Percentiles rank a stretch among this genome's conserved stretches.
phyloP scores from a whole-genome alignment of 1,284 basidiomycete genomes.

The Sanghuangporus weigelae region DNA sequence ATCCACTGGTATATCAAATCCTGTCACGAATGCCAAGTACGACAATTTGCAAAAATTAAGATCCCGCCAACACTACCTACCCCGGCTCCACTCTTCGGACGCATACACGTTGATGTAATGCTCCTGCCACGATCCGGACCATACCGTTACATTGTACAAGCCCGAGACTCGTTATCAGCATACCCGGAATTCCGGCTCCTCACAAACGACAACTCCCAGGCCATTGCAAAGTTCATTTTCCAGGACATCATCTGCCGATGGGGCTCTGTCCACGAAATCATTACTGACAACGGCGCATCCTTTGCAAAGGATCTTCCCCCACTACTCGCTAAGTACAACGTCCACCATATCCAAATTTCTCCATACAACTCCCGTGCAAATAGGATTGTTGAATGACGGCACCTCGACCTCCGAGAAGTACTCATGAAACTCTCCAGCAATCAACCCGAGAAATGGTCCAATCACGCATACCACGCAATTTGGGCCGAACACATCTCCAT shows the following conservation, averaged over 20 bases:
- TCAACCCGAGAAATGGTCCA: conserved; percentile 15
- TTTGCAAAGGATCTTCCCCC: conserved; percentile 14
- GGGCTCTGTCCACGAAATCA: conserved; percentile 25
- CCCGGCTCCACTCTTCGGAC: conserved; percentile 28
- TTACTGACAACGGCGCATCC: conserved; percentile 29
- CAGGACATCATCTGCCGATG: conserved; percentile 26
- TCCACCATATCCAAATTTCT: conserved; percentile 19
- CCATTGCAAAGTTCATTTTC: conserved; percentile 25
- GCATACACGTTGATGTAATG: conserved; percentile 31
- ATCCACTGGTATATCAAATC: conserved; percentile 28
- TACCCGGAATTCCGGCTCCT: conserved; percentile 25
- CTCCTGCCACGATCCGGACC: conserved; percentile 24
- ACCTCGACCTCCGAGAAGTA: conserved; percentile 14
- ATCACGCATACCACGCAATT: no score
- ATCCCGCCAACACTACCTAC: conserved; percentile 30
- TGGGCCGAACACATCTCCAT: conserved; percentile 25
- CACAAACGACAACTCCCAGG: conserved; percentile 14
- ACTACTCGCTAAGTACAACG: conserved; percentile 12
- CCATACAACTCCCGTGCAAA: conserved; percentile 20
- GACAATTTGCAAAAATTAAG: conserved; percentile 31
- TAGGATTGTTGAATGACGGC: conserved; percentile 15
- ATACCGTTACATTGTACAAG: conserved; percentile 26
- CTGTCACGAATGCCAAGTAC: no score
- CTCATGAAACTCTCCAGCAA: conserved; percentile 15
- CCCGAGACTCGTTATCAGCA: conserved; percentile 19